Percentiles rank a stretch among this genome's conserved stretches.
These are phyloP conservation scores for Sanghuangporus baumii DNA, from an alignment of 1,284 basidiomycete species.

Conservation along the genomic window DNA sequence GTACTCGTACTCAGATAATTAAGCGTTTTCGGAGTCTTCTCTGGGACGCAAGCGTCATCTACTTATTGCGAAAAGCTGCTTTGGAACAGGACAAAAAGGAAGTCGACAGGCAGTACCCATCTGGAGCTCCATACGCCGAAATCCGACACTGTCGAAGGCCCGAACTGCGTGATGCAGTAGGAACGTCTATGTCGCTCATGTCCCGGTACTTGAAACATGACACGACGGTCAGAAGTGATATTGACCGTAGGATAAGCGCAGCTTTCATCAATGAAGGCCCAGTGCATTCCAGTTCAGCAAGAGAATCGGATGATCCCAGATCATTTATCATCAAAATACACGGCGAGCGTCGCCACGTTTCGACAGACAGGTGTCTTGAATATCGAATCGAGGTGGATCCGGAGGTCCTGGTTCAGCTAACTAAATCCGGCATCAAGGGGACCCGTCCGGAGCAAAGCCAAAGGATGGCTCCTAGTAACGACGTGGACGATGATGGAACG, in stretches of 20 bases:
- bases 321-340: conserved; percentile 31
- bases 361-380: conserved; percentile 38
- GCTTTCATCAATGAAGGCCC: conserved; percentile 32
- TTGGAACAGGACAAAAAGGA: conserved; percentile 36
- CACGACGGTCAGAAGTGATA: conserved; percentile 14
- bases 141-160: conserved; percentile 24
- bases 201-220: conserved; percentile 26
- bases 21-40: conserved; percentile 36
- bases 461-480: conserved; percentile 13
- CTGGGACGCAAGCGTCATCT: conserved; percentile 37
- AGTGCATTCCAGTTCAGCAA: not conserved
- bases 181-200: conserved; percentile 32
- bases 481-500: conserved; percentile 15
- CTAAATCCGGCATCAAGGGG: conserved; percentile 34
- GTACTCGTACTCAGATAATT: conserved; percentile 35
- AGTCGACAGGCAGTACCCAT: conserved; percentile 20
- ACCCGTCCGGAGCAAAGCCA: conserved; percentile 27
- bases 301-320: conserved; percentile 23
- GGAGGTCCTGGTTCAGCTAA: conserved; percentile 33
- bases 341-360: conserved; percentile 31
- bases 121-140: conserved; percentile 19
- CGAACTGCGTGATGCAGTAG: conserved; percentile 25
- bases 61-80: conserved; percentile 36
- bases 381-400: conserved; percentile 39
- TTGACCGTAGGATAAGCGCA: conserved; percentile 26